Base-by-base conservation (phyloP, 73 alveolate genomes). In the Paramecium sonneborni region DNA sequence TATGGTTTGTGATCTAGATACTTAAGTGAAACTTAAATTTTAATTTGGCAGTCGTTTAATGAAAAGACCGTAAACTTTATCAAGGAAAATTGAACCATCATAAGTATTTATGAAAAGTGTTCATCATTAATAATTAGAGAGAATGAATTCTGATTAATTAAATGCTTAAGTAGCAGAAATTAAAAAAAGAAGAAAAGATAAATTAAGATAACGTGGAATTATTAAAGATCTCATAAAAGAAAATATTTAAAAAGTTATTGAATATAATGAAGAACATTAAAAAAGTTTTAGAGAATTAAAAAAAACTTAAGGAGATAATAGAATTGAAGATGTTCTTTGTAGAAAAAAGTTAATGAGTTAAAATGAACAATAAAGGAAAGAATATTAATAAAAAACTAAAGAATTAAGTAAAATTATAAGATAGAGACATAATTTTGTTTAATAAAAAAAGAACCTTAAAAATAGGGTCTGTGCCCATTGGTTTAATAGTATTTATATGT, bases 111-210 rank as follows among this genome's bases (percentile, higher is more conserved):
- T 43, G 14, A 20, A 46, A 79, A 79, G 55, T 79, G 26, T 30
- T 52, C 68, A 52, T 43, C 76, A 79, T 23, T 79, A 32, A 15
- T 52, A 52, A 39, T 79, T 43, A 5, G 86, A 72, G 28, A 72
- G 74, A 46, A 38, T 79, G 72, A 46, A 79, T 46, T 46, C 90
- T 18, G 69, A 79, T 24, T 15, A 18, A 41, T 44, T 79, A 41
- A 79, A 79, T n/a, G 55, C 43, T n/a, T 32, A 79, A 46, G 74
- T 79, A 14, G 90, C 76, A 0, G 90, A 79, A 46, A 79, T 79
- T 79, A 79, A 79, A 26, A 79, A 79, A 44, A 79, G 90, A 79
- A 79, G 90, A 79, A 79, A 46, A 46, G 39, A 38, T 1, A 79
- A 79, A 79, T 20, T 79, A 6, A 24, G 30, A 43, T 38, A 0